Evolutionary conservation across 331 rosid genomes (phyloP).

Genomic region (Dryas integrifolia): DNA sequence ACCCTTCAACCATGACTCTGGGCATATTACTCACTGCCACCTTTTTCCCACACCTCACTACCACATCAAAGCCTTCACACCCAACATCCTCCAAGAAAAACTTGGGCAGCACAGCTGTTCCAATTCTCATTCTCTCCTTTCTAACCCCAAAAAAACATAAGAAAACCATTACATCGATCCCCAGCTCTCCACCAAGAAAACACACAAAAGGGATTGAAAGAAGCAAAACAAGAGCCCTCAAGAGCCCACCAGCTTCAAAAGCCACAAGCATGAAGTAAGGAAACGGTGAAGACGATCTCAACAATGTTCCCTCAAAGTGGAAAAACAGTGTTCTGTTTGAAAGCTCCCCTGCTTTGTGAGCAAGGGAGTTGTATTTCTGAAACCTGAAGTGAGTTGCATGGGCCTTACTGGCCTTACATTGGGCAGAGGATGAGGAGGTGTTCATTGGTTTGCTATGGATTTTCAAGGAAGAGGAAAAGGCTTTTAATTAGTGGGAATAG

Average conservation of each 20-base stretch:
- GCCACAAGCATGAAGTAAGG: slow-evolving; percentile 92
- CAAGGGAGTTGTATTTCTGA: slow-evolving; percentile 21
- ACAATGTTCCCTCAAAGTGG: slow-evolving; percentile 58
- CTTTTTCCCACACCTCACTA: slow-evolving; percentile 54
- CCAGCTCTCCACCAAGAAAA: slow-evolving; percentile 44
- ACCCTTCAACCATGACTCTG: slow-evolving; percentile 69
- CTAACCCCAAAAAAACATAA: slow-evolving; percentile 64
- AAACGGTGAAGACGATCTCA: slow-evolving; percentile 59
- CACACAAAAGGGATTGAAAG: slow-evolving; percentile 57
- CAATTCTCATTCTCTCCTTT: slow-evolving; percentile 50
- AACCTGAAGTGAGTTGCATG: slow-evolving; percentile 9
- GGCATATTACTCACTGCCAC: slow-evolving; percentile 62
- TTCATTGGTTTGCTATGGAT: slow-evolving; percentile 14
- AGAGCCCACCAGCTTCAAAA: slow-evolving; percentile 66
- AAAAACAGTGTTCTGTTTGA: slow-evolving; percentile 49
- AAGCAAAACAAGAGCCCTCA: slow-evolving; percentile 48
- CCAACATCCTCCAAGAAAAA: slow-evolving; percentile 68
- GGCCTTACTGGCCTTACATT: neutral
- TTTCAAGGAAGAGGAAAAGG: slow-evolving; percentile 18
- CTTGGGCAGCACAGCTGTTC: slow-evolving; percentile 72
- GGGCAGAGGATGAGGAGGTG: neutral
- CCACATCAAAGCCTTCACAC: slow-evolving; percentile 46
- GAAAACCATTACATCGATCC: slow-evolving; percentile 70
- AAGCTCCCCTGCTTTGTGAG: slow-evolving; percentile 28
- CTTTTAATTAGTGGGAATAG: slow-evolving; percentile 1